phyloP scores from a whole-genome alignment of 805 yeast genomes.

The Yamadazyma laniorum region DNA sequence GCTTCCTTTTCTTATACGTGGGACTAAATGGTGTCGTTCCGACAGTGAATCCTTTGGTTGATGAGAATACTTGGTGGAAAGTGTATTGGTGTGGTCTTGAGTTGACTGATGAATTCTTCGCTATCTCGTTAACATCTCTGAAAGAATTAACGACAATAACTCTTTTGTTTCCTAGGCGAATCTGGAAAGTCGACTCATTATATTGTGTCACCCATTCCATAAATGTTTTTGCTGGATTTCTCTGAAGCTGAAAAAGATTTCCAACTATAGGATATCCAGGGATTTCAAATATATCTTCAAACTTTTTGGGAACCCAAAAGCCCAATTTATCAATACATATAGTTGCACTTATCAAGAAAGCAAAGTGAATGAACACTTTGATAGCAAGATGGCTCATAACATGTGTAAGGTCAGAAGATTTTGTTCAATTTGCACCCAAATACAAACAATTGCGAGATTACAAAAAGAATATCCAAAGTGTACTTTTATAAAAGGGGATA shows the following conservation, averaged over 20 bases:
- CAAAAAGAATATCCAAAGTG: too few relatives aligned
- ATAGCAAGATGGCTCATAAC: too few relatives aligned
- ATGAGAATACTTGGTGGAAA: conserved; percentile 61
- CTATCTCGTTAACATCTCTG: conserved; percentile 50
- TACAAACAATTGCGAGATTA: too few relatives aligned
- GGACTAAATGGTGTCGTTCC: conserved; percentile 63
- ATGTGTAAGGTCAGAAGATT: too few relatives aligned
- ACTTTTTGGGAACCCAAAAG: conserved; percentile 1
- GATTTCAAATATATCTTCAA: conserved; percentile 31
- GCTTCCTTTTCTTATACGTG: conserved; percentile 47
- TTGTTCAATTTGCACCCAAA: background rate
- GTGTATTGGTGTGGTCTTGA: conserved; percentile 69
- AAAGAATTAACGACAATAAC: conserved; percentile 69
- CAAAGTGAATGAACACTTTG: too few relatives aligned
- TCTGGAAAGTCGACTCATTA: conserved; percentile 52
- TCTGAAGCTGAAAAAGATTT: conserved; percentile 40
- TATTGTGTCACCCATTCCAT: conserved; percentile 42
- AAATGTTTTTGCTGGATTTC: conserved; percentile 52
- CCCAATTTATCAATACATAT: too few relatives aligned
- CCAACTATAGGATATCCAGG: conserved; percentile 55
- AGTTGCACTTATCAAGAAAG: too few relatives aligned
- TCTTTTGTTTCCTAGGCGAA: conserved; percentile 55
- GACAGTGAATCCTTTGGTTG: conserved; percentile 56
- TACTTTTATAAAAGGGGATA: background rate
- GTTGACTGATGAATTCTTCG: conserved; percentile 48